Base-by-base conservation (phyloP, 257 asterid genomes). In the Gardenia jasminoides region DNA sequence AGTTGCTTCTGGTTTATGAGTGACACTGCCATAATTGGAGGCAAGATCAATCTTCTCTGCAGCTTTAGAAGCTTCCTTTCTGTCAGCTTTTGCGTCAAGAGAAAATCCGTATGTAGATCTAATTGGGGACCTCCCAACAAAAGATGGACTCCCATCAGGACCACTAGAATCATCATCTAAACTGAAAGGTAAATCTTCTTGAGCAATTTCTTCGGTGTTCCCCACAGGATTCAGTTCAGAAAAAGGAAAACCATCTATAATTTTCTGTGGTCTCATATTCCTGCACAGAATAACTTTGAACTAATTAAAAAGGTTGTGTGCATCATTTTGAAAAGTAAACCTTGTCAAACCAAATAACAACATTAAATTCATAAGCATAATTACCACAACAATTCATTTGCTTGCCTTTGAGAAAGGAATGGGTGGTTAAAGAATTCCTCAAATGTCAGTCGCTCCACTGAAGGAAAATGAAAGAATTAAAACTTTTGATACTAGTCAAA, bases 341-440 rank as follows among this genome's bases (percentile, higher is more conserved):
- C 36, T 54, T 52, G 20, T 74, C 54, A 50, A 59, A 77, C 77
- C 71, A 76, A 70, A 87, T 72, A 65, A 69, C 16, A 71, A 80
- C 26, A 59, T 68, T 28, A 81, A 52, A 20, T 76, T 78, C 70
- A 77, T 69, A 59, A 82, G 84, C 76, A 72, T 58, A 47, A 75
- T 84, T 84, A 92, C 97, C 97, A 84, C 75, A 74, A 58, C 16
- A 86, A 62, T 67, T 87, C 89, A 83, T 87, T 89, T 30, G 90
- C 88, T 73, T 85, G 89, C 82, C 82, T 85, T 76, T 84, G 88
- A 64, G 93, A 88, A 76, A 94, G 91, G 88, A 87, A 94, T 70
- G 96, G 92, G 86, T 94, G 98, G 89, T 91, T 88, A 83, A 94
- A 94, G 80, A 94, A 92, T 84, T 94, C 98, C 80, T 91, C 97